Conservation (phyloP, 345 rosid species). For the Linum tenue region DNA sequence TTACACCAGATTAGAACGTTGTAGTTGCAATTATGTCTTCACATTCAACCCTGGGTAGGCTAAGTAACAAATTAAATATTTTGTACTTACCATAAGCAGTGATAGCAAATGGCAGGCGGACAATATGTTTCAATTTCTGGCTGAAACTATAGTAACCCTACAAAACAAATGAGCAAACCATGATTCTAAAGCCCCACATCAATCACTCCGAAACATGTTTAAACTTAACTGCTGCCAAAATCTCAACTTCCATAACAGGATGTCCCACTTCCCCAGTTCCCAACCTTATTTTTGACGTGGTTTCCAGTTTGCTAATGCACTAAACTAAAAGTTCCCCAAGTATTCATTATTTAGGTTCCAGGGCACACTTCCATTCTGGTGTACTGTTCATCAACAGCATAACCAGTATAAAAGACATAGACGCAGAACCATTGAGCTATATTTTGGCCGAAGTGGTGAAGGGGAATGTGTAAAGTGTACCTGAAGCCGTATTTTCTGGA, state of each 20-base stretch:
- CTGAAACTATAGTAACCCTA: conserved; percentile 98
- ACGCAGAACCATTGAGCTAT: not conserved
- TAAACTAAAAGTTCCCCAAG: too few species aligned
- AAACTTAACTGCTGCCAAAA: too few species aligned
- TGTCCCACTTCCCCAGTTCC: too few species aligned
- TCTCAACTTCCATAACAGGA: too few species aligned
- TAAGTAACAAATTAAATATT: not conserved
- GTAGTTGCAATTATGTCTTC: not conserved
- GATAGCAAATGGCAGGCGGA: conserved; percentile 80
- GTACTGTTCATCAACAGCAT: not conserved
- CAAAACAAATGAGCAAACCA: conserved; percentile 17
- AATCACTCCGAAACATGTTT: too few species aligned
- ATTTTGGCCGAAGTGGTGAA: too few species aligned
- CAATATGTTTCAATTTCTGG: conserved; percentile 92
- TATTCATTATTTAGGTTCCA: too few species aligned
- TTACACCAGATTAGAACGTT: too few species aligned
- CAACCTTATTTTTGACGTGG: not conserved
- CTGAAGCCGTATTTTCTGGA: conserved; percentile 86
- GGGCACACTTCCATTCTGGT: too few species aligned
- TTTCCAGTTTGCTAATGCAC: not conserved
- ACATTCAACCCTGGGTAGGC: not conserved
- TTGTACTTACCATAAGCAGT: conserved; percentile 61
- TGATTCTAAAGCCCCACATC: not conserved
- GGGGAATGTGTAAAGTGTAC: conserved; percentile 22
- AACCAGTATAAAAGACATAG: not conserved